Percentiles rank a stretch among this genome's conserved stretches.
Evolutionary conservation across 352 stramenopile species (phyloP).

Genomic region (Phytophthora idaei): DNA sequence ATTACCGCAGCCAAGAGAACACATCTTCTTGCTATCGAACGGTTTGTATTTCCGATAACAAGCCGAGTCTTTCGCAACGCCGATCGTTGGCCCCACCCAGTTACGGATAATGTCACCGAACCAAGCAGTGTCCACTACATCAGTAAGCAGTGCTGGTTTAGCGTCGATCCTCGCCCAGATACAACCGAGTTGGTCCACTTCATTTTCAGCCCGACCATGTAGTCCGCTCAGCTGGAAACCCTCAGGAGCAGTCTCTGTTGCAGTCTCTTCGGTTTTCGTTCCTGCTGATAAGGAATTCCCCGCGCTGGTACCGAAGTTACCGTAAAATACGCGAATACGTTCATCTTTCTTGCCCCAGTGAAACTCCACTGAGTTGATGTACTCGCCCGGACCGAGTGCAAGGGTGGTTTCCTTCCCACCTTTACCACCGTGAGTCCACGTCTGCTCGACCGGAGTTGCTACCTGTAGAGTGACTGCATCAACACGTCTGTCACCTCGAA

Average conservation of each 20-base stretch:
- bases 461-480: neutral
- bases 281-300: slow-evolving; percentile 13
- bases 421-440: slow-evolving; percentile 39
- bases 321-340: slow-evolving; percentile 25
- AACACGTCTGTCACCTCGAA: neutral
- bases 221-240: slow-evolving; percentile 27
- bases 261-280: slow-evolving; percentile 16
- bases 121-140: slow-evolving; percentile 14
- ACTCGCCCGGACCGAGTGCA: slow-evolving; percentile 31
- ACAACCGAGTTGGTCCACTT: slow-evolving; percentile 25
- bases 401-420: slow-evolving; percentile 39
- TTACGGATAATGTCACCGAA: slow-evolving; percentile 18
- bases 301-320: slow-evolving; percentile 25
- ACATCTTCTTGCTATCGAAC: slow-evolving; percentile 6
- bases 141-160: slow-evolving; percentile 8
- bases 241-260: slow-evolving; percentile 10
- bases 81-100: slow-evolving; percentile 29
- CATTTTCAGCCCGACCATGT: slow-evolving; percentile 21
- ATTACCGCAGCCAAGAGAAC: slow-evolving; percentile 39
- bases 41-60: slow-evolving; percentile 19
- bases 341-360: slow-evolving; percentile 23
- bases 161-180: slow-evolving; percentile 22
- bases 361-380: slow-evolving; percentile 14
- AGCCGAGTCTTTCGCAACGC: slow-evolving; percentile 5
- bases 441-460: slow-evolving; percentile 2